Percentiles rank a stretch among this genome's conserved stretches.
Conservation (phyloP, 371 early-diverging fungal species). For the Circinella minor region DNA sequence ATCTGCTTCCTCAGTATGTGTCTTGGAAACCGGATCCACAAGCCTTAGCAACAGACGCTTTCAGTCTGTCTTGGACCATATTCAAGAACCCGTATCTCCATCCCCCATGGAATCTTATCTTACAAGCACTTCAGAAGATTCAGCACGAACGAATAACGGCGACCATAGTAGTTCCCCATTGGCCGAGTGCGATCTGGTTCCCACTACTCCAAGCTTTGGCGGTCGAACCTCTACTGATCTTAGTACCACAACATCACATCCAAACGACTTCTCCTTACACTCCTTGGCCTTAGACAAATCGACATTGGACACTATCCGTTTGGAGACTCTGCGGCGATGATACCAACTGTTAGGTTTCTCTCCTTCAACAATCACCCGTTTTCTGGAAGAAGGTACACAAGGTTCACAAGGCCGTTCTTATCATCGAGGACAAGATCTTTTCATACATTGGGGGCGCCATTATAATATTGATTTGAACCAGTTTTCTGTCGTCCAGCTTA, state of each 20-base stretch:
- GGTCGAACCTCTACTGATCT: slow-evolving; percentile 9
- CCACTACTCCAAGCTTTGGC: slow-evolving; percentile 18
- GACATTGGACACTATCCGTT: slow-evolving; percentile 9
- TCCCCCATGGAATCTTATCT: slow-evolving; percentile 19
- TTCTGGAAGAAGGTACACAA: background rate
- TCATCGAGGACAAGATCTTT: background rate
- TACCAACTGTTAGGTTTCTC: background rate
- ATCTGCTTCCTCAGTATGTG: slow-evolving; percentile 24
- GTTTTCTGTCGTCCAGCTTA: background rate
- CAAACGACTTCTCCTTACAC: slow-evolving; percentile 12
- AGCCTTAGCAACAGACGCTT: slow-evolving; percentile 4
- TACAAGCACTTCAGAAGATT: background rate
- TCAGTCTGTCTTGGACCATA: background rate
- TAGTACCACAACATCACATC: background rate
- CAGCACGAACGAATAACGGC: background rate
- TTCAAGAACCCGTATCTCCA: slow-evolving; percentile 7
- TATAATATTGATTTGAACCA: background rate
- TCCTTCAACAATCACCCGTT: too few relatives aligned
- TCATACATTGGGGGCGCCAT: background rate
- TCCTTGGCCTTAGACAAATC: slow-evolving; percentile 19
- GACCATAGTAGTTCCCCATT: slow-evolving; percentile 11
- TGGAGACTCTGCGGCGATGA: slow-evolving; percentile 10
- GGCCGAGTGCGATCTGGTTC: slow-evolving; percentile 26
- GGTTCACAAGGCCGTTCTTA: background rate
- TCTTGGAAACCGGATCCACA: slow-evolving; percentile 15